Conservation (phyloP, 23 red algal genomes). For the Gracilaria domingensis region DNA sequence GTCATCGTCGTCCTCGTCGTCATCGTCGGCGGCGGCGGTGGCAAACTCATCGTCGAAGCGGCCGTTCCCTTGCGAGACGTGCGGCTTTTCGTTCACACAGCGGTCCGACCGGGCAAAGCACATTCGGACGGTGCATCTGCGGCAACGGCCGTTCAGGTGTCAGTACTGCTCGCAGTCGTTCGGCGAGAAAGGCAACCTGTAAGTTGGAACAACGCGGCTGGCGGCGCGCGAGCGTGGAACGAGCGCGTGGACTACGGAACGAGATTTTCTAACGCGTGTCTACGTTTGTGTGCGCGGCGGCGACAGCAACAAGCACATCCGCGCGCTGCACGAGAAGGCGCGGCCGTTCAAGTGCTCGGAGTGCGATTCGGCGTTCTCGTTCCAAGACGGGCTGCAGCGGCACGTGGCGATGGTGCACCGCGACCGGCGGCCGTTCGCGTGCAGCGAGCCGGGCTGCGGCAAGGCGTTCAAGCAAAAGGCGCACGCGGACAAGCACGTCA, state of each 20-base stretch:
- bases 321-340: constrained; percentile 64
- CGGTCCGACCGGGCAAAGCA: constrained; percentile 72
- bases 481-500: constrained; percentile 70
- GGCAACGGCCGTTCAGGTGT: constrained; percentile 63
- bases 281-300: not conserved
- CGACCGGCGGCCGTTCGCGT: constrained; percentile 63
- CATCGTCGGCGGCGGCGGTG: not conserved
- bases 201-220: not conserved
- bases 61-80: constrained; percentile 61
- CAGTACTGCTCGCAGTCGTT: constrained; percentile 49
- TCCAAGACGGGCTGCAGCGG: constrained; percentile 71
- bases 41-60: not conserved
- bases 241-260: not conserved
- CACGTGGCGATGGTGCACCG: constrained; percentile 79
- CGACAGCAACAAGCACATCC: constrained; percentile 78
- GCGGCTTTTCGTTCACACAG: constrained; percentile 61
- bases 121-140: constrained; percentile 74
- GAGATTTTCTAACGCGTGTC: no score
- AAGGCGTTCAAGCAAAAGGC: constrained; percentile 84
- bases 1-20: not conserved
- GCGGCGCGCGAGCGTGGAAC: no score
- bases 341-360: constrained; percentile 67
- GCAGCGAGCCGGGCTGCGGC: constrained; percentile 68
- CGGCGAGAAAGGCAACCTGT: constrained; percentile 76
- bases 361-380: constrained; percentile 66